A percentile compares a stretch with the other conserved stretches of the same genome.
These are phyloP conservation scores for Pseudopithomyces maydicus DNA, from an alignment of 2,329 filamentous ascomycete species.

Conservation along the genomic window DNA sequence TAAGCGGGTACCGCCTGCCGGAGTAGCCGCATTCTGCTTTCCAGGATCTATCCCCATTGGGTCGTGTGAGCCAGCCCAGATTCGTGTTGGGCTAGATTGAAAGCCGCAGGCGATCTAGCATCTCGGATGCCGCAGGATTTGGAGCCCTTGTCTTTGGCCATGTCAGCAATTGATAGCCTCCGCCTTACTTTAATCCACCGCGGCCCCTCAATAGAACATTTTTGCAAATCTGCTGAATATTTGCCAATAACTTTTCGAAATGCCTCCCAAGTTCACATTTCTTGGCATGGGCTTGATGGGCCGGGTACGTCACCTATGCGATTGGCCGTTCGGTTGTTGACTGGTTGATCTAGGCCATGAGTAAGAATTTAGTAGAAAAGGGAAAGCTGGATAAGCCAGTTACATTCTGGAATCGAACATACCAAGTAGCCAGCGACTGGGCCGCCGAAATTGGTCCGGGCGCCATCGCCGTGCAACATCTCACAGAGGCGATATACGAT, in stretches of 20 bases:
- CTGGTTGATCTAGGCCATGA: neutral
- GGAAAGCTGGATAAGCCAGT: conserved; percentile 7
- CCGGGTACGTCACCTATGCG: neutral
- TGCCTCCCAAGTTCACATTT: conserved; percentile 3
- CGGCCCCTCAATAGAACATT: neutral
- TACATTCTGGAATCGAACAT: conserved; percentile 9
- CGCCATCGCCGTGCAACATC: conserved; percentile 2
- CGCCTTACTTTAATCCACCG: neutral
- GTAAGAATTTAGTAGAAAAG: conserved; percentile 10
- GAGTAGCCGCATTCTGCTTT: neutral
- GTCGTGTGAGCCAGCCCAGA: neutral
- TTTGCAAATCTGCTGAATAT: neutral
- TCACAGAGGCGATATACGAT: neutral
- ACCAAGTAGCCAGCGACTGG: conserved; percentile 2
- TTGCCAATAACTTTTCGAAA: neutral
- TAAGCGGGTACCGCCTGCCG: neutral
- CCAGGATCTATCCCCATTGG: neutral
- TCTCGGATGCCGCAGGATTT: neutral
- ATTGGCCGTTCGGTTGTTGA: neutral
- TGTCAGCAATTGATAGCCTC: conserved; percentile 2
- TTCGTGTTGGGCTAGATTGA: neutral
- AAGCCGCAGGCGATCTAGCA: conserved; percentile 1
- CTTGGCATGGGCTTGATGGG: conserved; percentile 9
- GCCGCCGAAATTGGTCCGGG: conserved; percentile 3
- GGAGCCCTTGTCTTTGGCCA: neutral